Percentiles rank a stretch among this genome's conserved stretches.
Conservation (phyloP, 345 rosid genomes). For the Sapria himalayana region DNA sequence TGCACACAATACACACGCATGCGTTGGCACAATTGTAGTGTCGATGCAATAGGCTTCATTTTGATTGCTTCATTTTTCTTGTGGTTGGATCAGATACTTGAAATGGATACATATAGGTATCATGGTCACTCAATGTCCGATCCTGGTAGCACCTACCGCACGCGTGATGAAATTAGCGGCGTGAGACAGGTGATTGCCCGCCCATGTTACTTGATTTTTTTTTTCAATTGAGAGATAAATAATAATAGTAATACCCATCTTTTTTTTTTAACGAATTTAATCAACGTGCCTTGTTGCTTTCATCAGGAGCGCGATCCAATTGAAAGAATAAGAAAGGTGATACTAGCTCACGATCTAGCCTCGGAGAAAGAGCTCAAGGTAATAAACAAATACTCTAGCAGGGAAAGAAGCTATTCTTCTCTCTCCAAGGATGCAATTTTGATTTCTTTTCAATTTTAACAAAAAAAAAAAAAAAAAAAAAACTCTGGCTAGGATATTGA, state of each 20-base stretch:
- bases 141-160: constrained; percentile 98
- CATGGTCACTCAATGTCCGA: constrained; percentile 99
- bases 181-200: constrained; percentile 69
- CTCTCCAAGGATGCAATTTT: too few relatives aligned
- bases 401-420: too few relatives aligned
- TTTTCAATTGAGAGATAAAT: too few relatives aligned
- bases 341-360: constrained; percentile 62
- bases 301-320: constrained; percentile 95
- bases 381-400: too few relatives aligned
- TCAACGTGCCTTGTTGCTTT: too few relatives aligned
- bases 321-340: constrained; percentile 69
- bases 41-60: too few relatives aligned
- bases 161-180: constrained; percentile 85
- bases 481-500: constrained; percentile 98
- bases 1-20: too few relatives aligned
- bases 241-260: too few relatives aligned
- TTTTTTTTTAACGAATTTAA: too few relatives aligned
- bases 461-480: too few relatives aligned
- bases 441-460: too few relatives aligned
- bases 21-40: too few relatives aligned
- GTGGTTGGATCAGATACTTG: constrained; percentile 52
- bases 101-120: constrained; percentile 98
- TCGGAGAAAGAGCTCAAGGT: constrained; percentile 94
- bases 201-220: background rate
- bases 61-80: background rate